Evolutionary conservation across 108 stramenopile species (phyloP), one percentile per base, ranked within the genome.

Genomic region (Fistulifera pelliculosa): DNA sequence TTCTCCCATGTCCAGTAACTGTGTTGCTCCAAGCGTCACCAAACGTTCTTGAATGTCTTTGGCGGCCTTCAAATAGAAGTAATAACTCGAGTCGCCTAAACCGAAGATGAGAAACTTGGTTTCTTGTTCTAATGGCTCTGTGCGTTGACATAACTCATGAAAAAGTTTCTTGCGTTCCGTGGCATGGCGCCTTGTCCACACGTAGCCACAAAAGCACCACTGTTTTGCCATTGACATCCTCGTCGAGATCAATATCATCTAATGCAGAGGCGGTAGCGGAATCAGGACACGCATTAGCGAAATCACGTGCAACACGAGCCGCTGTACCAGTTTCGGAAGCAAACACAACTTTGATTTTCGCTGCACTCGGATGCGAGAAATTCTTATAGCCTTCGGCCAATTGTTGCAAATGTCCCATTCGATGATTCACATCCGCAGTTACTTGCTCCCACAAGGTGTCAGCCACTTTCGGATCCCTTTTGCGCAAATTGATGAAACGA

Each of bases 121-220:
- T 11, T 69, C 71, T 54, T 73, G 69, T 13, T 48, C 17, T 50
- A 80, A 80, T 28, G 71, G 71, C 27, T 76, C 74, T 15, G 56
- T 67, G 17, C 75, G 68, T 24, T 28, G 49, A 47, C 58, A 70
- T 27, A 80, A 52, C 41, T 61, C 48, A 17, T 71, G 61, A 61
- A 73, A 41, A 80, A 80, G 12, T 38, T 24, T 35, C 56, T 73
- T 10, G 68, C 79, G 58, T 80, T 80, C 25, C 70, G 79, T 5
- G 75, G 79, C 69, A 80, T 70, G 11, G 68, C 52, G 12, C 79
- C 79, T 62, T 80, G 79, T 0, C 79, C 79, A 58, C 74, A 75
- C 17, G 79, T 80, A 12, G 79, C 60, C 24, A 80, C 40, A 49
- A 80, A 73, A 80, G 73, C 16, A 80, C 61, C 16, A 73, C 71